Evolutionary conservation across 108 stramenopile species (phyloP).

Genomic region (Mediolabrus comicus): DNA sequence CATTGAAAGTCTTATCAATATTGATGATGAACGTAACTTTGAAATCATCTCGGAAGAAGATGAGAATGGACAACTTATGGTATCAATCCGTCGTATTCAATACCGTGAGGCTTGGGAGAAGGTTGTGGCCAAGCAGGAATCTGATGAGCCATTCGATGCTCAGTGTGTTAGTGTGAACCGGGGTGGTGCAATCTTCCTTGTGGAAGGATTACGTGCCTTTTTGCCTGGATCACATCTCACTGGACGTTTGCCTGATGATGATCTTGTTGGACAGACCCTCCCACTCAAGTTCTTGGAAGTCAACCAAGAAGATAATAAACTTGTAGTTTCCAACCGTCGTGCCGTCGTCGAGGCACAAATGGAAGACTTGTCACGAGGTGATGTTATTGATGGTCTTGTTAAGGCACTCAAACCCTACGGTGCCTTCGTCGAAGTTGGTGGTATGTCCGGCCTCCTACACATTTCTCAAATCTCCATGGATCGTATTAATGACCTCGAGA

Average conservation of each 20-base stretch:
- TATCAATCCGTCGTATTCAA: conserved; percentile 88
- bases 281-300: conserved; percentile 95
- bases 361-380: conserved; percentile 90
- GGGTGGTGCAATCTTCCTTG: conserved; percentile 93
- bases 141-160: conserved; percentile 89
- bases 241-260: conserved; percentile 86
- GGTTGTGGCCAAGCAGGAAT: conserved; percentile 63
- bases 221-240: conserved; percentile 93
- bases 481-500: conserved; percentile 91
- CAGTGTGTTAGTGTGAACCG: conserved; percentile 90
- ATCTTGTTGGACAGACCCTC: conserved; percentile 80
- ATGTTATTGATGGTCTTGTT: conserved; percentile 88
- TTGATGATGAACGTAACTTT: conserved; percentile 81
- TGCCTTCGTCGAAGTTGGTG: conserved; percentile 95
- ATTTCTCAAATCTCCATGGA: conserved; percentile 98
- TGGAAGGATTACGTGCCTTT: conserved; percentile 93
- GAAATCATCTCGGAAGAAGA: conserved; percentile 96
- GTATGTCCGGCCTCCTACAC: conserved; percentile 96
- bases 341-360: conserved; percentile 93
- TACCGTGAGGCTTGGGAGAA: conserved; percentile 92
- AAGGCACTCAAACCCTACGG: conserved; percentile 98
- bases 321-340: conserved; percentile 93
- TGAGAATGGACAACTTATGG: conserved; percentile 88
- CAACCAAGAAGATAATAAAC: conserved; percentile 90
- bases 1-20: conserved; percentile 70